A percentile compares a stretch with the other conserved stretches of the same genome.
phyloP scores from a whole-genome alignment of 225 moss, liverwort and hornwort genomes.

The Pseudoscleropodium purum region DNA sequence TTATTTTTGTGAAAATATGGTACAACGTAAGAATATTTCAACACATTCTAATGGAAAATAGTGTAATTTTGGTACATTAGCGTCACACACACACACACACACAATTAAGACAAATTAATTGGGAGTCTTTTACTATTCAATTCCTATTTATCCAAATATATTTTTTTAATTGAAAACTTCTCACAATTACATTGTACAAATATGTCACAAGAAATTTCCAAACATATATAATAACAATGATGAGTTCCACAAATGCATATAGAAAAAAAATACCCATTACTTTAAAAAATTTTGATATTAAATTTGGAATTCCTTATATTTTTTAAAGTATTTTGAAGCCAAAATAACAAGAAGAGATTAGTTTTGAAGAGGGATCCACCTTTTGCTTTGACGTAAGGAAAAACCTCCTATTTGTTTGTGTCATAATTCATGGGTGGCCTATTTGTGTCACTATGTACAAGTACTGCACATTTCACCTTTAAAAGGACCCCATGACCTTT shows the following conservation, averaged over 20 bases:
- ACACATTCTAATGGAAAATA: fast-evolving
- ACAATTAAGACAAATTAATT: background rate
- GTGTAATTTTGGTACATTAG: background rate
- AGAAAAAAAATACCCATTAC: fast-evolving
- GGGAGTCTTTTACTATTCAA: too few relatives aligned
- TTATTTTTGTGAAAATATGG: background rate
- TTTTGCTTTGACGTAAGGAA: too few relatives aligned
- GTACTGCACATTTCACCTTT: background rate
- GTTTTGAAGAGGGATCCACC: background rate
- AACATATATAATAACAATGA: background rate
- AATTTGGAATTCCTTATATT: fast-evolving
- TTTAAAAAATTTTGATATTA: too few relatives aligned
- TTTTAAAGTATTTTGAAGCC: fast-evolving
- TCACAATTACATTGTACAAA: fast-evolving
- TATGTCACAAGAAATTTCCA: too few relatives aligned
- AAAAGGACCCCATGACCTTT: too few relatives aligned
- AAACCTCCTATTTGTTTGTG: too few relatives aligned
- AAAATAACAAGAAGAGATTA: fast-evolving
- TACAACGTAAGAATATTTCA: background rate
- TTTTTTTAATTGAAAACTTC: too few relatives aligned
- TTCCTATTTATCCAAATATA: too few relatives aligned
- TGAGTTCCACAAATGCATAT: background rate
- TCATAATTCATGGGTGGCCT: fast-evolving
- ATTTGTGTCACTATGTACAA: background rate
- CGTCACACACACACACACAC: too few relatives aligned